Base-by-base conservation (phyloP, 1,139 yeast genomes). In the Blastobotrys capitulatus region DNA sequence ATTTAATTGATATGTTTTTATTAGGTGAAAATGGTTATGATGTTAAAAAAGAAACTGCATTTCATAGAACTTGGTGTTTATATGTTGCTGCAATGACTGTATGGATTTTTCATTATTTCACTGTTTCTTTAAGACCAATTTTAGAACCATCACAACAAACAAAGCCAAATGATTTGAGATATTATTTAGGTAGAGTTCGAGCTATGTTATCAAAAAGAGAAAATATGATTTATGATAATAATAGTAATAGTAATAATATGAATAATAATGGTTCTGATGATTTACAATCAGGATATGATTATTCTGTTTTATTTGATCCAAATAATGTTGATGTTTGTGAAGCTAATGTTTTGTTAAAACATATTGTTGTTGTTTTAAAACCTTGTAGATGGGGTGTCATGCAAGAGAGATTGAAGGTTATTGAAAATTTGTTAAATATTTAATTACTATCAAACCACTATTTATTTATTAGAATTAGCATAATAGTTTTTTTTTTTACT, bases 41-140 rank as follows among this genome's bases (percentile, higher is more conserved):
- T 37, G 62, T 57, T 6, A 42, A 54, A 9, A 54, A 52, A 43
- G 62, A 59, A 42, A 59, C 62, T 1, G 62, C 62, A 1, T 57
- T 59, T 42, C 62, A 59, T 38, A 56, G 61, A 12, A 57, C 62
- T 1, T 58, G 60, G 60, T 58, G 62, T 46, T 44, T 59, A 15
- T 59, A 56, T 42, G 47, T 59, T 36, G 59, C 62, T 1, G 52
- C 59, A 2, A 26, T 58, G 26, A 53, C 58, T 5, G 60, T 59
- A 8, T 59, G 61, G 60, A 47, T 53, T 1, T 59, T 53, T 41
- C 59, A 59, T 40, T 52, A 49, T 34, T 46, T 57, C 44, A 18
- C 44, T n/a, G 42, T 40, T 25, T 25, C 47, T 18, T 19, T 40
- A 13, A 8, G 41, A 19, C 39, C 39, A 18, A 19, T 16, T 37